A percentile compares a stretch with the other conserved stretches of the same genome.
Evolutionary conservation across 208 protist species (phyloP).

Genomic region (Perkinsela sp.): DNA sequence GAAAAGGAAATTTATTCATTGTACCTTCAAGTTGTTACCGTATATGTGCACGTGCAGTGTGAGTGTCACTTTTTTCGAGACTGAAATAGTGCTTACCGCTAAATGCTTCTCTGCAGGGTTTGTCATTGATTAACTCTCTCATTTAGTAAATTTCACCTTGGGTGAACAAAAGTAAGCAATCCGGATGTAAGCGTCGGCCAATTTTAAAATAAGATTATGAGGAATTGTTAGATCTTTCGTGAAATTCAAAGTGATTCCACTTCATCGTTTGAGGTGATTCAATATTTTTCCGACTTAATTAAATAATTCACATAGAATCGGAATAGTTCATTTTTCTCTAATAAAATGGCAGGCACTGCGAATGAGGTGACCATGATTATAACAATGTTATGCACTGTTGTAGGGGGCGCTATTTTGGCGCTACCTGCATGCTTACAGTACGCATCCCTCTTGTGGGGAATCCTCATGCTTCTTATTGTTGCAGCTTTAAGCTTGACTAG

Average conservation of each 20-base stretch:
- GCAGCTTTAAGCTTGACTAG: not conserved
- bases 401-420: slow-evolving; percentile 7
- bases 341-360: not conserved
- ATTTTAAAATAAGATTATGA: no score
- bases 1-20: not conserved
- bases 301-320: no score
- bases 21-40: not conserved
- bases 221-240: not conserved
- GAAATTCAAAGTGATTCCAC: not conserved
- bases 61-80: no score
- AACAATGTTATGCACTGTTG: slow-evolving; percentile 7
- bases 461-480: slow-evolving; percentile 3
- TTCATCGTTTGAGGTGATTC: not conserved
- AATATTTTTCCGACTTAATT: not conserved
- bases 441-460: slow-evolving; percentile 3
- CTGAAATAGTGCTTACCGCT: no score
- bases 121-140: no score
- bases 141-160: no score
- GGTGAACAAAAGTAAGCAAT: no score
- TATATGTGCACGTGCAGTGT: no score
- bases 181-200: no score
- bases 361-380: not conserved
- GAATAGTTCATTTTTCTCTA: no score
- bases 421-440: slow-evolving; percentile 5
- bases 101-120: no score